Evolutionary conservation across 2,329 filamentous ascomycete species (phyloP).

Genomic region (Alternaria sp.): DNA sequence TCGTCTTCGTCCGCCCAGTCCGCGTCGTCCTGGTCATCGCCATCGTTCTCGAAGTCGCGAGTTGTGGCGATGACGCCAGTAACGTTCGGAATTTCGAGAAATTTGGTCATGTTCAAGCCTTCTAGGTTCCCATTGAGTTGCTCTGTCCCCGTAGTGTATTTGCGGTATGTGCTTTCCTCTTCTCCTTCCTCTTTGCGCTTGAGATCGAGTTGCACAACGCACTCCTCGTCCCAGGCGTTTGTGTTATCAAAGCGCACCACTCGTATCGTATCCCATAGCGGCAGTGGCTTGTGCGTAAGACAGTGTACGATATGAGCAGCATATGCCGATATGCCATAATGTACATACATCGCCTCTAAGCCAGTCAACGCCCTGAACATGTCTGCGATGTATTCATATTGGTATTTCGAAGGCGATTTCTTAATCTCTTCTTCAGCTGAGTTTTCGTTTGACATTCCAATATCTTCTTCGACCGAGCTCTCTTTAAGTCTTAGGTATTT

Average conservation of each 20-base stretch:
- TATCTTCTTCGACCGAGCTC: background rate
- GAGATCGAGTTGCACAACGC: slow-evolving; percentile 9
- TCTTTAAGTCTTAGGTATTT: slow-evolving; percentile 13
- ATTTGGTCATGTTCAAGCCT: background rate
- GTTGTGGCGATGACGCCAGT: background rate
- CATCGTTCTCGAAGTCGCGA: slow-evolving; percentile 10
- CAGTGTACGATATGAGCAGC: background rate
- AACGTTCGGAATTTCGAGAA: slow-evolving; percentile 1
- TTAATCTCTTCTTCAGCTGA: background rate
- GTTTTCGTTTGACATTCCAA: background rate
- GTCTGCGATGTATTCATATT: background rate
- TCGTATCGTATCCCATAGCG: slow-evolving; percentile 9
- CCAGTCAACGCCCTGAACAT: slow-evolving; percentile 8
- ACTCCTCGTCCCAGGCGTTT: slow-evolving; percentile 9
- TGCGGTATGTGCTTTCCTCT: background rate
- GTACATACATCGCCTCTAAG: slow-evolving; percentile 3
- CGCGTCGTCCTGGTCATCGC: slow-evolving; percentile 6
- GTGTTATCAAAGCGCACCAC: slow-evolving; percentile 2
- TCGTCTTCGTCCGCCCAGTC: slow-evolving; percentile 7
- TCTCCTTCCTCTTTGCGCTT: background rate
- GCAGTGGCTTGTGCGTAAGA: background rate
- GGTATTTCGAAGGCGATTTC: background rate
- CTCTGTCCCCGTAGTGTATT: background rate
- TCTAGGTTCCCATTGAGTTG: slow-evolving; percentile 4
- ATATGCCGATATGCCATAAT: background rate